These are phyloP conservation scores for Rhizophagus clarus DNA, from an alignment of 192 early-diverging fungal genomes.

Conservation along the genomic window DNA sequence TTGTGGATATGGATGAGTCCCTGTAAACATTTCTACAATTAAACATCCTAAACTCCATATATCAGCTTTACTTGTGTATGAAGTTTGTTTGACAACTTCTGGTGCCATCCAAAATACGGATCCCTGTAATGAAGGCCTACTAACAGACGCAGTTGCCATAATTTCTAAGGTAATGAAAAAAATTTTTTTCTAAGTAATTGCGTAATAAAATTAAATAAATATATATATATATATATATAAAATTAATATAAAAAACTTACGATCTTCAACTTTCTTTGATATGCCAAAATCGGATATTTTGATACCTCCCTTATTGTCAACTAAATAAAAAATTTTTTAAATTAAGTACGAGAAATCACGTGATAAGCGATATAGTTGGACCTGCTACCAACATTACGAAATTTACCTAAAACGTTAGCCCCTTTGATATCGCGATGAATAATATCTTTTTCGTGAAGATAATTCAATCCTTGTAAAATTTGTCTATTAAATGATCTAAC, in stretches of 20 bases:
- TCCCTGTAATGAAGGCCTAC: conserved; percentile 86
- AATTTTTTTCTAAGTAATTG: neutral
- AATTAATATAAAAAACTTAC: conserved; percentile 41
- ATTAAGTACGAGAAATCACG: neutral
- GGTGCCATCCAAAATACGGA: conserved; percentile 99
- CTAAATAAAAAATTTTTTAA: conserved; percentile 22
- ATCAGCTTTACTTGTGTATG: conserved; percentile 91
- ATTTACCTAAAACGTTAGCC: conserved; percentile 81
- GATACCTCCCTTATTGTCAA: conserved; percentile 89
- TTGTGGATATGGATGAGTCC: conserved; percentile 86
- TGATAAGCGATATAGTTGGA: neutral
- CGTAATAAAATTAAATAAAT: neutral
- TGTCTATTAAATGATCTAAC: conserved; percentile 86
- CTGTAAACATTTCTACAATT: conserved; percentile 98
- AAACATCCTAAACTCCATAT: conserved; percentile 96
- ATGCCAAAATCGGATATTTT: conserved; percentile 99
- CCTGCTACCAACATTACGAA: neutral
- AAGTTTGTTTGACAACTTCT: conserved; percentile 91
- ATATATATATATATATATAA: neutral
- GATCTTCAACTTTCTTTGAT: conserved; percentile 90
- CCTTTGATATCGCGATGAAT: conserved; percentile 99
- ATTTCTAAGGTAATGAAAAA: conserved; percentile 20
- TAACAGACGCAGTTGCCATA: conserved; percentile 33
- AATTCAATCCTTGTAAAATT: conserved; percentile 90
- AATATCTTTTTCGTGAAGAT: conserved; percentile 91